Base-by-base conservation (phyloP, 768 basidiomycete species). In the Tulasnella sp. region DNA sequence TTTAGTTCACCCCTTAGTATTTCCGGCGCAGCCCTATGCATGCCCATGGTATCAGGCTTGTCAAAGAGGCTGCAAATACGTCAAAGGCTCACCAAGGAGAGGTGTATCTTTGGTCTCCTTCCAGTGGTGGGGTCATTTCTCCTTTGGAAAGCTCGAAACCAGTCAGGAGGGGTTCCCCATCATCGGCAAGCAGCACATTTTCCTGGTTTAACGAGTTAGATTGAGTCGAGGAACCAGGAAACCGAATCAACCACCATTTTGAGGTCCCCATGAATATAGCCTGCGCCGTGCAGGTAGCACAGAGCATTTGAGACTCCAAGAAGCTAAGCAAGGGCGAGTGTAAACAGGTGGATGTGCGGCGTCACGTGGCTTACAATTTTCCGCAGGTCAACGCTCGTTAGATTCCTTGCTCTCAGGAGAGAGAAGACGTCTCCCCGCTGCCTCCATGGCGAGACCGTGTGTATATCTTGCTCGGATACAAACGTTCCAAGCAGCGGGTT, bases 71-170 rank as follows among this genome's bases (percentile, higher is more conserved):
- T 9, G 8, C 25, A 17, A 12, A 31, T n/a, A 22, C n/a, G 36
- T 37, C 12, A 73, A 11, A 72, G 14, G n/a, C 19, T 17, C 6
- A 73, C 72, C 72, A 73, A 29, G 11, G 72, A 52, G 22, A 54
- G 72, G 29, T 73, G 34, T 14, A 19, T n/a, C 39, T 40, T 40
- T 12, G 72, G 11, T 11, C 36, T 19, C 49, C n/a, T 17, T 34
- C 7, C 42, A n/a, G 72, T 52, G 11, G 40, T 45, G 17, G n/a
- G 25, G 31, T 45, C 6, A 15, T 31, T n/a, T 42, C 39, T 34
- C 49, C n/a, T 54, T 52, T 73, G 19, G 72, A 45, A 58, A 73
- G 72, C 14, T 42, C 72, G 31, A 73, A 73, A 29, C 52, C 17
- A 5, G 72, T 73, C 42, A 73, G 45, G 36, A 73, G 42, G 17